Base-by-base conservation (phyloP, 2,329 filamentous ascomycete species). In the Rhytidhysteron rufulum region DNA sequence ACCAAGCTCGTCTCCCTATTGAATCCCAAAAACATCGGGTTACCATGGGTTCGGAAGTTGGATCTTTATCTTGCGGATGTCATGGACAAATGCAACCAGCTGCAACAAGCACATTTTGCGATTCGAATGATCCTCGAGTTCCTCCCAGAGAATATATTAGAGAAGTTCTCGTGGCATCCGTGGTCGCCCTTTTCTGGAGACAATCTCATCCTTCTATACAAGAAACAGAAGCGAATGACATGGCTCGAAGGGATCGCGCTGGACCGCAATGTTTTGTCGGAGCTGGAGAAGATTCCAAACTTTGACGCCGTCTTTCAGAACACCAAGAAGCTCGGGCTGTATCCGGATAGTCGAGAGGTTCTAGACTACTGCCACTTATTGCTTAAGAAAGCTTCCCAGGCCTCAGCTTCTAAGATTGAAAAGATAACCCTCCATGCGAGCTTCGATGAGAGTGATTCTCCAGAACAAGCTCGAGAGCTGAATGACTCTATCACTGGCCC, bases 111-210 rank as follows among this genome's bases (percentile, higher is more conserved):
- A 29, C 62, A 71, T 39, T 71, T 74, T 39, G 67, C 69, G 0
- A 67, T 70, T 16, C 67, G 71, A 32, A 70, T 74, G 66, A 63
- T 75, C 15, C 43, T 75, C 15, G 71, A 74, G 44, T 64, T 73
- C 45, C 51, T 75, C 25, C 72, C 72, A 1, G 68, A 72, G 37
- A 65, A 74, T 44, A 68, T 67, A 25, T 58, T 75, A 18, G 70
- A 74, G 44, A 67, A 69, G 44, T 73, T 74, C 57, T 70, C 66
- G 44, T 75, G 72, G 72, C 69, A 71, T 53, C 70, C 70, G 13
- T 74, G 71, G 71, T 62, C 63, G 34, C 60, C 66, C 1, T 74
- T 74, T 45, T 68, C 67, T 4, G 62, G 65, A 15, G 72, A 74
- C 30, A 75, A 73, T 40, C 53, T 74, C 44, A 43, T 72, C 15